Evolutionary conservation across 768 basidiomycete genomes (phyloP), one percentile per base, ranked within the genome.

Genomic region (Multifurca ochricompacta): DNA sequence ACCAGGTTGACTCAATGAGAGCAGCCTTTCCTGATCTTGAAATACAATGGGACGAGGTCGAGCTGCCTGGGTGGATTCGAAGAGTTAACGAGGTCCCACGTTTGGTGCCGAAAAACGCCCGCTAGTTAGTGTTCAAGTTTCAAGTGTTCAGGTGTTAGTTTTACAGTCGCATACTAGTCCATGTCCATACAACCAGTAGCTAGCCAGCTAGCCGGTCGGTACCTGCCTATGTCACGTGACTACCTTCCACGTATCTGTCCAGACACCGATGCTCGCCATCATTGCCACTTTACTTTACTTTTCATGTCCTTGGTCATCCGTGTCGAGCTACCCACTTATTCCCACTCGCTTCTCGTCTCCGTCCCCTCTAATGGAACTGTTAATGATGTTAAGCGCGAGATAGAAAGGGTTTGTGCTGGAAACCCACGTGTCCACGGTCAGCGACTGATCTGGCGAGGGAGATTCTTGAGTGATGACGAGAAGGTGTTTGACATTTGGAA

Each of bases 241-340:
- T 23, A 4, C 11, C 44, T 9, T 58, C 56, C 59, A 60, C 59
- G 59, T 59, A 40, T 23, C 6, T 28, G 16, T 25, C 23, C 19
- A 9, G 31, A 14, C 25, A 23, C 31, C 34, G 13, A 10, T 14
- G 35, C 14, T 32, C 39, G 16, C 21, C 40, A 23, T 37, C 31
- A 48, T 18, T 39, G 19, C 18, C 19, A 27, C 28, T 39, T 23
- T n/a, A 5, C 43, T 19, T 28, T 10, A 27, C 59, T 28, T 46
- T 49, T 53, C 48, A 55, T 58, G 45, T 54, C 59, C 41, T 61
- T 70, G 48, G 63, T 63, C 51, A 59, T 90, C 48, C 80, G 76
- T 56, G 80, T 91, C 56, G 87, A 90, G 66, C 74, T 91, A 31
- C 87, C 88, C n/a, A 75, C 85, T 30, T 80, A 83, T 64, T 79